phyloP scores from a whole-genome alignment of 352 stramenopile species.

The Globisporangium canariense region DNA sequence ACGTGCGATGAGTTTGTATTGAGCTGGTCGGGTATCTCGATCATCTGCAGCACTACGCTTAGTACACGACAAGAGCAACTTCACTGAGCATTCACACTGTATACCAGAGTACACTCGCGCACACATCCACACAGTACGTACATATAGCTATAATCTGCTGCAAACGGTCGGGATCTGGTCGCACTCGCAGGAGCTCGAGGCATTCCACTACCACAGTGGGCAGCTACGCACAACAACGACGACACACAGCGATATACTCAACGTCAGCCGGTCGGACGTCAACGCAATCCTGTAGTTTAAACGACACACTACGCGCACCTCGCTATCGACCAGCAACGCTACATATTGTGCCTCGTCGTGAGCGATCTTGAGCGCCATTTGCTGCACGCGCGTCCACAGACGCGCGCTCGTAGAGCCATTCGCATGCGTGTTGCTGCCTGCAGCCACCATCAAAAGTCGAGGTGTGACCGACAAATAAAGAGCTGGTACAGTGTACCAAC shows the following conservation, averaged over 20 bases:
- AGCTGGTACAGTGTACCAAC: slow-evolving; percentile 2
- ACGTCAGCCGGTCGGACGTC: neutral
- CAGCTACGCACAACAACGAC: neutral
- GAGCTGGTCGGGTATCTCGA: slow-evolving; percentile 20
- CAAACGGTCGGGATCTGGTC: slow-evolving; percentile 11
- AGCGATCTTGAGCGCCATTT: neutral
- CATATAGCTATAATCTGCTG: slow-evolving; percentile 30
- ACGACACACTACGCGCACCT: slow-evolving; percentile 3
- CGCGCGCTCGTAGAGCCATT: neutral
- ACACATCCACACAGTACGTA: slow-evolving; percentile 18
- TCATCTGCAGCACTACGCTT: slow-evolving; percentile 41
- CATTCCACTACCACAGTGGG: slow-evolving; percentile 10
- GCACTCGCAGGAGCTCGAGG: slow-evolving; percentile 3
- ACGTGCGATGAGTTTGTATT: slow-evolving; percentile 11
- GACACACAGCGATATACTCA: neutral
- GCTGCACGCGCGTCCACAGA: slow-evolving; percentile 11
- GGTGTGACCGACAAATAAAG: neutral
- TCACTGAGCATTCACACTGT: neutral
- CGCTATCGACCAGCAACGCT: slow-evolving; percentile 4
- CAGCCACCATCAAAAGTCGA: neutral
- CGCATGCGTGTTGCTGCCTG: neutral
- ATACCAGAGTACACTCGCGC: neutral
- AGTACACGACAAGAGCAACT: neutral
- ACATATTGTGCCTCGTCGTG: neutral
- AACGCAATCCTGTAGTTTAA: neutral